Evolutionary conservation across 345 rosid genomes (phyloP).

Genomic region (Lepidium africanum): DNA sequence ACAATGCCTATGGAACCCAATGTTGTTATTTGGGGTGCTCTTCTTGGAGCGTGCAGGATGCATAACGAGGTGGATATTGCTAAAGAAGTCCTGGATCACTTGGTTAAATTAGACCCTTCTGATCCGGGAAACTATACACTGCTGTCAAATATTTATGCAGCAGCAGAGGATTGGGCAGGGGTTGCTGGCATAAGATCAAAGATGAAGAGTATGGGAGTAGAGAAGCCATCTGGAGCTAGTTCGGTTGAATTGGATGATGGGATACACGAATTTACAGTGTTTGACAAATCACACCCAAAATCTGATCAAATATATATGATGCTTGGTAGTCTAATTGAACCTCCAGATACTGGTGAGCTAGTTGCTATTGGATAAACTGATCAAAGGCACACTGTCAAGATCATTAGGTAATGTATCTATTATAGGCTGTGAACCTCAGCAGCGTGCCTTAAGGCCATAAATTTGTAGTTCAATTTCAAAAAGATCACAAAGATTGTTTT

Average conservation of each 20-base stretch:
- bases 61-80: conserved; percentile 53
- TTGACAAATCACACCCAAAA: conserved; percentile 55
- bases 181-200: conserved; percentile 56
- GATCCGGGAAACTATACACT: conserved; percentile 54
- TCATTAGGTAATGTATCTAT: neutral
- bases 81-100: conserved; percentile 40
- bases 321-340: conserved; percentile 37
- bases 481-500: conserved; percentile 5
- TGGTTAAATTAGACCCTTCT: conserved; percentile 39
- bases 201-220: conserved; percentile 49
- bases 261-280: conserved; percentile 53
- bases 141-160: conserved; percentile 62
- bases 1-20: conserved; percentile 78
- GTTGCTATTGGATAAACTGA: conserved; percentile 15
- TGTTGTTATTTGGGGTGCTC: conserved; percentile 77
- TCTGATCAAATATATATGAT: conserved; percentile 53
- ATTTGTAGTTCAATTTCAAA: neutral
- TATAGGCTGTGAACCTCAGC: neutral
- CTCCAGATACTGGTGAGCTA: conserved; percentile 26
- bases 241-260: conserved; percentile 54
- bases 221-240: conserved; percentile 71
- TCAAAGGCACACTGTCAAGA: neutral
- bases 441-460: neutral
- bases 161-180: conserved; percentile 57
- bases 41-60: conserved; percentile 66